Base-by-base conservation (phyloP, 345 rosid genomes). In the Eucalyptus melliodora region DNA sequence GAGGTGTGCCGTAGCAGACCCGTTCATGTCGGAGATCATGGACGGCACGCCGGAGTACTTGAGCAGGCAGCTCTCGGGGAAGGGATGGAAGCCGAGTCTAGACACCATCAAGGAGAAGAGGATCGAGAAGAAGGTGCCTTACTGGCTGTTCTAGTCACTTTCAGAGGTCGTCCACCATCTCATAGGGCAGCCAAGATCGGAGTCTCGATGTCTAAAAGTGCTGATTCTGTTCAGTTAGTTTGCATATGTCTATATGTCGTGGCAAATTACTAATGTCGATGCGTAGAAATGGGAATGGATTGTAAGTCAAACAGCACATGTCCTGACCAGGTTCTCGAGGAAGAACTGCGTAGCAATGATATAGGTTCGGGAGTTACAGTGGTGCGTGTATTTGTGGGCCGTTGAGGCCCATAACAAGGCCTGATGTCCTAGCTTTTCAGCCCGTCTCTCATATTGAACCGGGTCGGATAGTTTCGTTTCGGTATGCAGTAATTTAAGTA, bases 71-170 rank as follows among this genome's bases (percentile, higher is more conserved):
- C 42, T 94, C 47, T 95, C 96, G 17, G 97, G 98, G 40, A 96
- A 92, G 91, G 95, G 96, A n/a, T 97, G 99, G 99, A 97, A 91
- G 91, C 99, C 98, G 44, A 95, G 95, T 89, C 88, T 97, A 93
- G 97, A 95, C 83, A 95, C 99, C 3, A 97, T 97, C 23, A 91
- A 87, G 53, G 99, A 97, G 95, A 97, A 92, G 93, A 94, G 93
- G 87, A 81, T 91, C 51, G 90, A 92, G 92, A 94, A 89, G 86
- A 96, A 92, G 93, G 88, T 92, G 1, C 60, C 89, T 85, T 92
- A 92, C 89, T 91, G 94, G 94, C 90, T 94, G 92, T 91, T 93
- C 87, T 95, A 87, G 89, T 69, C 31, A 69, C 40, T 14, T 17
- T 62, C n/a, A 34, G 30, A 56, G 34, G 24, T n/a, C 50, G 31